Base-by-base conservation (phyloP, 495 filamentous ascomycete species). In the Extremus antarcticus region DNA sequence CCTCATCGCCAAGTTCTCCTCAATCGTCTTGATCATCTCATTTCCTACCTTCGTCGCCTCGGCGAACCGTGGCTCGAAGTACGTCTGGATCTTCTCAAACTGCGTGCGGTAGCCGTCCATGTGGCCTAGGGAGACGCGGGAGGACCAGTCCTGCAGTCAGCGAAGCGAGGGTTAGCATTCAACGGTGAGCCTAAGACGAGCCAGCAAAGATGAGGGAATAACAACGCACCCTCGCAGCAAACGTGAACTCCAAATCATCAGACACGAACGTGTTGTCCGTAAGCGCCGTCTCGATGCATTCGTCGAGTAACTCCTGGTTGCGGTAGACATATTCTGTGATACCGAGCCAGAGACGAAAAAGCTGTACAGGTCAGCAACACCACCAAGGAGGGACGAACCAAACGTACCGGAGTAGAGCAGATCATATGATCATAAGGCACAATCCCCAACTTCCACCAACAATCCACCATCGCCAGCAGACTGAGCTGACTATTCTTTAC, bases 371-470 rank as follows among this genome's bases (percentile, higher is more conserved):
- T 47, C 40, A 53, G 38, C 40, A 51, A 45, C 32, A 15, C n/a
- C 35, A 21, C 7, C 3, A 21, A 21, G 7, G 7, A 7, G 29
- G 4, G 4, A 35, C 43, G 8, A 3, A n/a, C 41, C 4, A 45
- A 19, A 73, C 78, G 68, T 67, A 85, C 83, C 50, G 92, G 92
- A 15, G 92, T 98, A 13, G 88, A 94, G 72, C 92, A 98, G 61
- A 98, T 95, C 89, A 97, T 96, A 73, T 98, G 92, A 69, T 97
- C 90, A 68, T 97, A 98, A 0, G 92, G 92, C 29, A 92, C 86
- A 58, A 95, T 98, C 29, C 83, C 86, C 15, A 95, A 75, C 55
- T 86, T 86, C 69, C 83, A 90, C 92, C 92, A 98, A 70, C 89
- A 97, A 71, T 98, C 92, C 24, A 97, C 92, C 80, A 98, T 98